These are phyloP conservation scores for Lecanosticta acicola DNA, from an alignment of 2,329 filamentous ascomycete genomes.

Conservation along the genomic window DNA sequence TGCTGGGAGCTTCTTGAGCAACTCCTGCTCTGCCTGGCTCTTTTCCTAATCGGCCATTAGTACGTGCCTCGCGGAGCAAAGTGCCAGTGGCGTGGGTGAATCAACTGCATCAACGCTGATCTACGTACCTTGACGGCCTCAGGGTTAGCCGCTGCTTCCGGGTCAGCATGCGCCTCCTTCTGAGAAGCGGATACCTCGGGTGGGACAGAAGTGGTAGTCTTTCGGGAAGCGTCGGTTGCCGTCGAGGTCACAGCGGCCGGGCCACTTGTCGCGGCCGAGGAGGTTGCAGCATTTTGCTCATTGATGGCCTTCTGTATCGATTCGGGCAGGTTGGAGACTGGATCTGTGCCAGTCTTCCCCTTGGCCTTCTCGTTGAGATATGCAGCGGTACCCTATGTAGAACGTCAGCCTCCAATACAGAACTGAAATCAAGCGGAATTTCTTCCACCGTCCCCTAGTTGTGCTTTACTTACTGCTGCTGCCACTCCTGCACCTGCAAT, in stretches of 20 bases:
- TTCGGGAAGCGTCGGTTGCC: not conserved
- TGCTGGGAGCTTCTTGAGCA: slow-evolving; percentile 55
- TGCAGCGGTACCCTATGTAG: slow-evolving; percentile 27
- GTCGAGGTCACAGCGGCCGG: not conserved
- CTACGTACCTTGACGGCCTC: slow-evolving; percentile 52
- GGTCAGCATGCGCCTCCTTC: slow-evolving; percentile 40
- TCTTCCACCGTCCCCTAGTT: too few species aligned
- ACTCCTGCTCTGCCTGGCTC: slow-evolving; percentile 65
- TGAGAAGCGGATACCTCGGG: slow-evolving; percentile 27
- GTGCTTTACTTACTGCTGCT: slow-evolving; percentile 26
- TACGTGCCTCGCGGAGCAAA: too few species aligned
- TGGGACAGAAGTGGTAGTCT: slow-evolving; percentile 22
- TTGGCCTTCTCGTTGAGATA: slow-evolving; percentile 35
- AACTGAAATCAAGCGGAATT: too few species aligned
- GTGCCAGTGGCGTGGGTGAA: too few species aligned
- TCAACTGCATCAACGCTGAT: too few species aligned
- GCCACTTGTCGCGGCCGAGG: not conserved
- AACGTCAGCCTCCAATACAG: not conserved
- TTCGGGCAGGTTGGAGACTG: slow-evolving; percentile 37
- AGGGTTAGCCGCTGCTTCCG: slow-evolving; percentile 66
- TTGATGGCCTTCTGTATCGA: slow-evolving; percentile 45
- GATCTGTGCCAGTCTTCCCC: slow-evolving; percentile 43
- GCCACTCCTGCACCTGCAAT: slow-evolving; percentile 33
- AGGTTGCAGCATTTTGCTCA: slow-evolving; percentile 3
- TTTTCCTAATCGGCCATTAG: slow-evolving; percentile 50